These are phyloP conservation scores for Orbilia quercus DNA, from an alignment of 2,329 filamentous ascomycete genomes.

Conservation along the genomic window DNA sequence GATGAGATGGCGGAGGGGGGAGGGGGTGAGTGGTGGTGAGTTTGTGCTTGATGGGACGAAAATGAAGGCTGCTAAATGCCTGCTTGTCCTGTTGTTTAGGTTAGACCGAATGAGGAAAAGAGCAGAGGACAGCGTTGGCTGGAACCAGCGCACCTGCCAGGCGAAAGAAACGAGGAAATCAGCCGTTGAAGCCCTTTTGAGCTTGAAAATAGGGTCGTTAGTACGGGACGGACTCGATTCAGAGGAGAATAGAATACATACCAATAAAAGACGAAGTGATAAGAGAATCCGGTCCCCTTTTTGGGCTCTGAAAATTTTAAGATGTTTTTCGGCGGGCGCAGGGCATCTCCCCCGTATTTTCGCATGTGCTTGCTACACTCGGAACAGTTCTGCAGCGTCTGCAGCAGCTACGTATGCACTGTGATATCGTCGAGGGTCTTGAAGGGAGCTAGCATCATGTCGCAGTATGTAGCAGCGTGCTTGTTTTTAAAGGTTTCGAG, in stretches of 20 bases:
- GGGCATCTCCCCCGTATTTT: slow-evolving; percentile 47
- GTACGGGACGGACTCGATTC: neutral
- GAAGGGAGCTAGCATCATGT: neutral
- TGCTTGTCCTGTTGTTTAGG: neutral
- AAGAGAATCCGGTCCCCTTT: slow-evolving; percentile 19
- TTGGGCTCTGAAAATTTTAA: too few relatives aligned
- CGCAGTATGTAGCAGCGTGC: neutral
- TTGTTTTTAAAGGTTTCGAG: neutral
- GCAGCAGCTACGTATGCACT: slow-evolving; percentile 44
- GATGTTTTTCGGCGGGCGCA: slow-evolving; percentile 30
- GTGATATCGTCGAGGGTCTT: slow-evolving; percentile 36
- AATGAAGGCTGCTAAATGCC: neutral
- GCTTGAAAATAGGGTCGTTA: neutral
- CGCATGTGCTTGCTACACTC: slow-evolving; percentile 50
- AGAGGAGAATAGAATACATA: neutral
- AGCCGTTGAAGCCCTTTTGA: neutral
- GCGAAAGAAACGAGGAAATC: neutral
- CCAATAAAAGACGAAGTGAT: neutral
- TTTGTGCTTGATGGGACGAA: neutral
- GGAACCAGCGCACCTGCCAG: neutral
- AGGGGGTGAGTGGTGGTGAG: neutral
- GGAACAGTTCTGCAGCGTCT: slow-evolving; percentile 23
- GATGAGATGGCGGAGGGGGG: slow-evolving; percentile 2
- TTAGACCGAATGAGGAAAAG: slow-evolving; percentile 2
- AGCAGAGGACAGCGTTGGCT: neutral